Evolutionary conservation across 306 rosid genomes (phyloP).

Genomic region (Hippophae gyantsensis): DNA sequence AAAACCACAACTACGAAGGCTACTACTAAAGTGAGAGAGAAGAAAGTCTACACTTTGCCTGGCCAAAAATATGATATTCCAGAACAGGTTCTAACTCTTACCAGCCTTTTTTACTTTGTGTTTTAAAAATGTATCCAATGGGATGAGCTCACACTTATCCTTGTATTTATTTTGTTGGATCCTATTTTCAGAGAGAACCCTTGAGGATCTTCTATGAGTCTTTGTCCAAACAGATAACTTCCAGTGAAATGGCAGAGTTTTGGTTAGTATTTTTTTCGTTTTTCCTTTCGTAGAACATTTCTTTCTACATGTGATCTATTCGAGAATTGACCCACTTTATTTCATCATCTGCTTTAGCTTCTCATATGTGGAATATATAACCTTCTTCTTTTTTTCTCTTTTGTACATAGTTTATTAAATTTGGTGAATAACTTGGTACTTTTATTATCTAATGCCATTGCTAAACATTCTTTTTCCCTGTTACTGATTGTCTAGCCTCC

Average conservation of each 20-base stretch:
- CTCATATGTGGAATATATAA: no score
- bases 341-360: no score
- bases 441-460: no score
- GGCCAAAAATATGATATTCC: slow-evolving; percentile 95
- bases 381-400: not conserved
- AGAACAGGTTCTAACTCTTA: slow-evolving; percentile 54
- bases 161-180: slow-evolving; percentile 16
- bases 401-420: not conserved
- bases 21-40: slow-evolving; percentile 55
- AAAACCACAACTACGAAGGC: slow-evolving; percentile 31
- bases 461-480: no score
- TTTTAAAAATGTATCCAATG: slow-evolving; percentile 9
- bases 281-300: slow-evolving; percentile 5
- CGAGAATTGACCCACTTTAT: not conserved
- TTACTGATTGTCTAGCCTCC: no score
- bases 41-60: slow-evolving; percentile 64
- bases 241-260: slow-evolving; percentile 91
- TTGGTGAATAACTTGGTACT: no score
- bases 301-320: slow-evolving; percentile 1
- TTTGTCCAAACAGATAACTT: slow-evolving; percentile 74
- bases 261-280: slow-evolving; percentile 38
- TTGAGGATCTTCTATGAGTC: slow-evolving; percentile 80
- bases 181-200: slow-evolving; percentile 77
- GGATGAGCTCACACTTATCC: slow-evolving; percentile 12
- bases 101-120: slow-evolving; percentile 13